phyloP scores from a whole-genome alignment of 202 grass and related monocot genomes.

The Setaria italica region DNA sequence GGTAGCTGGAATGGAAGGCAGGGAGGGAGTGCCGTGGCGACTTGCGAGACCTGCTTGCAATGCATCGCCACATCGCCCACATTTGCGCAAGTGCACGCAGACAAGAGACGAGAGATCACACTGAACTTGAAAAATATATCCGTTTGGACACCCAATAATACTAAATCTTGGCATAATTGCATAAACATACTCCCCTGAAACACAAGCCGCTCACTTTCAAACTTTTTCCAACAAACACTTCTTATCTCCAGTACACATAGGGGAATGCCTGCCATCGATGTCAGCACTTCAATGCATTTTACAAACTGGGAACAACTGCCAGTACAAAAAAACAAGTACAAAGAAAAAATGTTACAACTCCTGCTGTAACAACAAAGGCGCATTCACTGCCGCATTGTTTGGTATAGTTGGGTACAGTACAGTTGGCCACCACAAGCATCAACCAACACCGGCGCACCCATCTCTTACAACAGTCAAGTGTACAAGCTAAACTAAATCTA shows the following conservation, averaged over 20 bases:
- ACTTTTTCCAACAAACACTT: neutral
- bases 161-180: neutral
- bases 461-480: slow-evolving; percentile 5
- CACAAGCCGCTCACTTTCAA: neutral
- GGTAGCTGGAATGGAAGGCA: too few species aligned
- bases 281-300: neutral
- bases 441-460: neutral
- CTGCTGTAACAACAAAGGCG: neutral
- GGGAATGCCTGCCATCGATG: neutral
- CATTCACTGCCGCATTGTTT: neutral
- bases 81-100: too few species aligned
- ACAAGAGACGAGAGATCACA: neutral
- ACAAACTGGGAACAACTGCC: neutral
- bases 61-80: too few species aligned
- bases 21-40: too few species aligned
- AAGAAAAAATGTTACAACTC: neutral
- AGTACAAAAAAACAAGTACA: slow-evolving; percentile 7
- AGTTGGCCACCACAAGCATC: neutral
- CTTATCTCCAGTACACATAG: neutral
- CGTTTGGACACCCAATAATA: neutral
- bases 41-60: too few species aligned
- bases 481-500: slow-evolving; percentile 4
- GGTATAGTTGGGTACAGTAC: neutral
- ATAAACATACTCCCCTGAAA: neutral
- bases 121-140: neutral